A percentile compares a stretch with the other conserved stretches of the same genome.
These are phyloP conservation scores for Beauveria medogensis DNA, from an alignment of 2,329 filamentous ascomycete species.

Conservation along the genomic window DNA sequence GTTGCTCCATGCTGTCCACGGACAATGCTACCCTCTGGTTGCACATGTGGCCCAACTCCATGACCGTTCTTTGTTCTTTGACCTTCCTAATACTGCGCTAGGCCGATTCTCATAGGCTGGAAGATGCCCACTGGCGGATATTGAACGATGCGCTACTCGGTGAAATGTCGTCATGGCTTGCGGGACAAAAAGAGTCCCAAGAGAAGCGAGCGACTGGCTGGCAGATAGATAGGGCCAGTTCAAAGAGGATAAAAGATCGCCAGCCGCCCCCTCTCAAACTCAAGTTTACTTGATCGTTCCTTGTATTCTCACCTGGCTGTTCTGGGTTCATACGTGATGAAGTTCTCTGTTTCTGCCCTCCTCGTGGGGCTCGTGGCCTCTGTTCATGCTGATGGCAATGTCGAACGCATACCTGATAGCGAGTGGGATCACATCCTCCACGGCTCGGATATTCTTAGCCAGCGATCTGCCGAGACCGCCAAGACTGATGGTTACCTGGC, in stretches of 20 bases:
- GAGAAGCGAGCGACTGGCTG: neutral
- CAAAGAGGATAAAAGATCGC: neutral
- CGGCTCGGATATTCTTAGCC: constrained; percentile 68
- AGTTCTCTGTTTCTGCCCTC: constrained; percentile 6
- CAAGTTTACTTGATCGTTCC: no score
- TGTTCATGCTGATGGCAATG: constrained; percentile 72
- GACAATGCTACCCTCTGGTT: neutral
- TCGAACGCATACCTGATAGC: constrained; percentile 67
- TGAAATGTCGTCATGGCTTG: neutral
- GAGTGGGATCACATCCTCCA: constrained; percentile 89
- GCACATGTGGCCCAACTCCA: neutral
- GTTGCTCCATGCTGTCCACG: neutral
- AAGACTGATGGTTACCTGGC: constrained; percentile 77
- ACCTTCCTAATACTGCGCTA: constrained; percentile 4
- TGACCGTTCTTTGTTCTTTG: neutral
- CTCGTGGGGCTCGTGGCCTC: constrained; percentile 4
- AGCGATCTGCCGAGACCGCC: constrained; percentile 55
- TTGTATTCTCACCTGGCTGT: neutral
- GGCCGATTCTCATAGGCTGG: neutral
- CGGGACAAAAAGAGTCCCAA: neutral
- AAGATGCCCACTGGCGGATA: neutral
- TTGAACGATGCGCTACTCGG: neutral
- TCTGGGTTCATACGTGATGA: neutral
- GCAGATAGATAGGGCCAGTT: neutral
- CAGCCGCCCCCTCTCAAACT: neutral